These are phyloP conservation scores for Mortierella sp. DNA, from an alignment of 371 early-diverging fungal species.

Conservation along the genomic window DNA sequence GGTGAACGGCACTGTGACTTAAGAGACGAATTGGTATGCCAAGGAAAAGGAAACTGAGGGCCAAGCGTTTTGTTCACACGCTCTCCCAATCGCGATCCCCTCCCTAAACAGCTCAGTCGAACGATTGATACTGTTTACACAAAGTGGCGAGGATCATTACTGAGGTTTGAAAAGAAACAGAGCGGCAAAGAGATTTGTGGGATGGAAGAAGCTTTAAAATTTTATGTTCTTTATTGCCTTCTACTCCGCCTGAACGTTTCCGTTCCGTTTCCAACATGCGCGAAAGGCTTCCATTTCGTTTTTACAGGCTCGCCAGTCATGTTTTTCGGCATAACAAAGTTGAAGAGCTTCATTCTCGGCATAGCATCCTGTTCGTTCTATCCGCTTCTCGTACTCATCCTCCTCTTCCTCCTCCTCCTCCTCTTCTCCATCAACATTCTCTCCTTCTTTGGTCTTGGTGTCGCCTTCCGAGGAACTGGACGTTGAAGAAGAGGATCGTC, in stretches of 20 bases:
- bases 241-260: constrained; percentile 45
- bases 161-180: no score
- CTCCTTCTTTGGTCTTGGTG: neutral
- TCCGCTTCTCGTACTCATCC: constrained; percentile 74
- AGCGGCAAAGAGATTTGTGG: no score
- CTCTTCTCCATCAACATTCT: constrained; percentile 3
- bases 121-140: no score
- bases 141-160: no score
- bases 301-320: constrained; percentile 83
- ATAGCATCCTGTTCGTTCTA: constrained; percentile 75
- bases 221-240: no score
- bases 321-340: constrained; percentile 77
- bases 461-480: neutral
- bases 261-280: constrained; percentile 71
- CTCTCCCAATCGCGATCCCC: no score
- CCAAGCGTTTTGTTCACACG: no score
- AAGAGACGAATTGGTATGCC: no score
- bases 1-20: no score
- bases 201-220: no score
- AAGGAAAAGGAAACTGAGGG: no score
- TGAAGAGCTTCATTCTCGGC: constrained; percentile 80
- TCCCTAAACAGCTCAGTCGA: no score
- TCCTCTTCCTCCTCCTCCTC: constrained; percentile 60
- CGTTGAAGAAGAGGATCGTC: constrained; percentile 1
- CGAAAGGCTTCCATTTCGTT: constrained; percentile 78